These are phyloP conservation scores for Mychonastes homosphaera DNA, from an alignment of 139 green algal species.

Conservation along the genomic window DNA sequence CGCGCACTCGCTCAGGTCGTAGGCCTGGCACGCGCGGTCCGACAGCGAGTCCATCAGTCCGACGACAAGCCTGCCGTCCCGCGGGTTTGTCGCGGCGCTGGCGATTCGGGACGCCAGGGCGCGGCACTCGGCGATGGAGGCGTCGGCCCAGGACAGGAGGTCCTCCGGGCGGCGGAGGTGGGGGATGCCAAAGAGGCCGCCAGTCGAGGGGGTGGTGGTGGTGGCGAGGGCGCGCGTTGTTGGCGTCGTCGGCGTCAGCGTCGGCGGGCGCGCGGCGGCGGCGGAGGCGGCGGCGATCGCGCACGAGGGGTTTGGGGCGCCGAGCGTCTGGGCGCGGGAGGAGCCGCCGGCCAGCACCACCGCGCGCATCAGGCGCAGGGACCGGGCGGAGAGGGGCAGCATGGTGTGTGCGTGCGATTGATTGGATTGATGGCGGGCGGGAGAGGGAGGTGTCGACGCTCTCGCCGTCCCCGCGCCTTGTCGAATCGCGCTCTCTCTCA, in stretches of 20 bases:
- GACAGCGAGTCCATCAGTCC: not conserved
- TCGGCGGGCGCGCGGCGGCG: not conserved
- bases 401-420: too few species aligned
- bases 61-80: not conserved
- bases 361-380: too few species aligned
- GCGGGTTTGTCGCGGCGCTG: not conserved
- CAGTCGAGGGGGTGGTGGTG: not conserved
- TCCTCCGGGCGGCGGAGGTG: conserved; percentile 6
- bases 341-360: too few species aligned
- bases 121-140: not conserved
- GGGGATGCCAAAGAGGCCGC: conserved; percentile 11
- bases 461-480: too few species aligned
- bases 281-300: not conserved
- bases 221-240: too few species aligned
- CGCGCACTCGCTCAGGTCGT: conserved; percentile 30
- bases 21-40: conserved; percentile 19
- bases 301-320: not conserved
- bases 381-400: too few species aligned
- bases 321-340: too few species aligned
- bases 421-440: too few species aligned
- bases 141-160: conserved; percentile 6
- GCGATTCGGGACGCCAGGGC: not conserved
- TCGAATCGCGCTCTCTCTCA: too few species aligned
- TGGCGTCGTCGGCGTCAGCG: too few species aligned
- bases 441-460: too few species aligned